Evolutionary conservation across 495 filamentous ascomycete genomes (phyloP).

Genomic region (Zalerion maritima): DNA sequence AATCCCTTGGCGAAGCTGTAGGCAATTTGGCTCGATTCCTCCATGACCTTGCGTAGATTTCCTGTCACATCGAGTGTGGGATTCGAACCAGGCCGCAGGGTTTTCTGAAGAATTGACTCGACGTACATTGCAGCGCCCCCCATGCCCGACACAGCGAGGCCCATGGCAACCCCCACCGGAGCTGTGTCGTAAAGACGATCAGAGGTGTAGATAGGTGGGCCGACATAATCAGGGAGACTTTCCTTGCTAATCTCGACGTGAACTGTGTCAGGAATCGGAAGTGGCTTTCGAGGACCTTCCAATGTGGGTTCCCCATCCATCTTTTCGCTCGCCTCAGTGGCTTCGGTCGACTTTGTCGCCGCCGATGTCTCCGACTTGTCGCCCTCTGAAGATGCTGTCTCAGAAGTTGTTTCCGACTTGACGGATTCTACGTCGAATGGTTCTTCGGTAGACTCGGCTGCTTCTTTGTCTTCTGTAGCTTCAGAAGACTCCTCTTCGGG

Average conservation of each 20-base stretch:
- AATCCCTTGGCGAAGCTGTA: conserved; percentile 91
- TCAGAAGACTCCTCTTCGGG: conserved; percentile 72
- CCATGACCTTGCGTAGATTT: conserved; percentile 94
- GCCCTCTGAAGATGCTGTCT: conserved; percentile 13
- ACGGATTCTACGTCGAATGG: conserved; percentile 7
- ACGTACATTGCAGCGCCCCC: conserved; percentile 94
- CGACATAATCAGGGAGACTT: conserved; percentile 93
- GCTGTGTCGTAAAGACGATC: conserved; percentile 91
- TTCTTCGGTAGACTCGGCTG: conserved; percentile 11
- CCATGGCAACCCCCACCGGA: conserved; percentile 97
- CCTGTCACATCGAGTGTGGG: conserved; percentile 81
- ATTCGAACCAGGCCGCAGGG: conserved; percentile 52
- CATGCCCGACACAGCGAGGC: conserved; percentile 96
- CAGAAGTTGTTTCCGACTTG: no score
- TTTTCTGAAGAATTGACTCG: conserved; percentile 84
- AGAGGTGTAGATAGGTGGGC: conserved; percentile 86
- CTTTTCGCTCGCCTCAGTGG: conserved; percentile 40
- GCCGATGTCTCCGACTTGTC: conserved; percentile 21
- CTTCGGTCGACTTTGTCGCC: conserved; percentile 39
- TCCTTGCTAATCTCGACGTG: conserved; percentile 80
- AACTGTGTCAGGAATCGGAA: conserved; percentile 76
- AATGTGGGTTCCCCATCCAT: conserved; percentile 56
- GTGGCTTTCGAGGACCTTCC: conserved; percentile 62
- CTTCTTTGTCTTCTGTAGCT: conserved; percentile 46
- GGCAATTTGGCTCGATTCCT: conserved; percentile 85